Conservation (phyloP, 2,329 filamentous ascomycete genomes). For the Curvularia eragrostidis region DNA sequence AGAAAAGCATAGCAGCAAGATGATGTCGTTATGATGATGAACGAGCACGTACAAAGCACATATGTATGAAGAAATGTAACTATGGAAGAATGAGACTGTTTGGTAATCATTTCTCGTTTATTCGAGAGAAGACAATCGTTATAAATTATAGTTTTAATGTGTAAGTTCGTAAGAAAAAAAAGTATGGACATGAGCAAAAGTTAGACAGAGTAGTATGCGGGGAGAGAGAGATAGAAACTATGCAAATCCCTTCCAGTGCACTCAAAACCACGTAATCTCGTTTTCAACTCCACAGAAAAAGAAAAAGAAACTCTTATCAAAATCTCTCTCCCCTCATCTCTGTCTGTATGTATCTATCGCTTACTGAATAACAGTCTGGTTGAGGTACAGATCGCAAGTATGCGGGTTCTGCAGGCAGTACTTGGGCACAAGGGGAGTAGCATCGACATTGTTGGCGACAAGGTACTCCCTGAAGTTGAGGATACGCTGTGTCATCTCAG, state of each 20-base stretch:
- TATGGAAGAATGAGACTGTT: neutral
- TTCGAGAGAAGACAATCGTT: neutral
- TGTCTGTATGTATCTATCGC: neutral
- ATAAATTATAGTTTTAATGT: neutral
- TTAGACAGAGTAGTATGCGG: neutral
- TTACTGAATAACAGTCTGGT: conserved; percentile 51
- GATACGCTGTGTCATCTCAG: conserved; percentile 61
- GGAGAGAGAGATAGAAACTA: neutral
- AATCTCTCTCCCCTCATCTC: neutral
- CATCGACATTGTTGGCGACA: conserved; percentile 61
- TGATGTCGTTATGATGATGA: no score
- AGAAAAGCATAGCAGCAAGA: no score
- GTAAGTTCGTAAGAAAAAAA: neutral
- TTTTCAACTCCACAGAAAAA: neutral
- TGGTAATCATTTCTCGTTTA: neutral
- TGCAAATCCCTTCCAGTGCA: neutral
- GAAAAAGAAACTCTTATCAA: no score
- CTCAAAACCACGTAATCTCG: neutral
- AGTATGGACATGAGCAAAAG: neutral
- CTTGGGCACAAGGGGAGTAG: conserved; percentile 61
- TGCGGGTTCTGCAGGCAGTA: conserved; percentile 66
- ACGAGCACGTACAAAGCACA: no score
- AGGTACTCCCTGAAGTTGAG: conserved; percentile 67
- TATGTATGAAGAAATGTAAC: no score
- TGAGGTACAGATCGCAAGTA: conserved; percentile 61